phyloP scores from a whole-genome alignment of 2,329 filamentous ascomycete genomes.

The Nemania sp. region DNA sequence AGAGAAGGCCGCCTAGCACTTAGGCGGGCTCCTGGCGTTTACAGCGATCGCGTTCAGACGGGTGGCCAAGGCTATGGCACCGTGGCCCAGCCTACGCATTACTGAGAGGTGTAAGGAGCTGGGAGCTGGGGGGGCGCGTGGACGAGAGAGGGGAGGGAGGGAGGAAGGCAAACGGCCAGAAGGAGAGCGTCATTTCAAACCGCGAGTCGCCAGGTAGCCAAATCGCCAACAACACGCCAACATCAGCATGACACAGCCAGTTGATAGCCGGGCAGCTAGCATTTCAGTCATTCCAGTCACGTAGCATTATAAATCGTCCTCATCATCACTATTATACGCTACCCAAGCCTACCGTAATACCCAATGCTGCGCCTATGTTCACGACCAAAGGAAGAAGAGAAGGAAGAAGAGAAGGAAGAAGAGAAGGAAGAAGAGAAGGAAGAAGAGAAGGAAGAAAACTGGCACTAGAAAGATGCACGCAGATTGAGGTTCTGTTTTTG shows the following conservation, averaged over 20 bases:
- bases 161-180: neutral
- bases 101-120: conserved; percentile 35
- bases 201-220: neutral
- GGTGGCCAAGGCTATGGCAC: conserved; percentile 75
- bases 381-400: no score
- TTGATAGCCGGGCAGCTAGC: neutral
- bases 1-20: conserved; percentile 66
- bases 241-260: neutral
- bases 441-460: no score
- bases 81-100: conserved; percentile 53
- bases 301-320: neutral
- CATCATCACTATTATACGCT: no score
- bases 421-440: no score
- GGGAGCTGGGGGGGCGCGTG: neutral
- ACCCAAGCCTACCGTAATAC: no score
- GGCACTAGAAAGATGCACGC: no score
- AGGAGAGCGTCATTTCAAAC: neutral
- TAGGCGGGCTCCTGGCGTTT: conserved; percentile 73
- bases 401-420: no score
- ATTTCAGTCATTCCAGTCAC: neutral
- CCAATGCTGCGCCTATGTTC: no score
- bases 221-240: neutral
- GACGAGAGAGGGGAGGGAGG: neutral
- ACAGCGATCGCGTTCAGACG: conserved; percentile 77
- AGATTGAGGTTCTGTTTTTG: no score